These are phyloP conservation scores for Teunomyces stri DNA, from an alignment of 805 yeast genomes.

Conservation along the genomic window DNA sequence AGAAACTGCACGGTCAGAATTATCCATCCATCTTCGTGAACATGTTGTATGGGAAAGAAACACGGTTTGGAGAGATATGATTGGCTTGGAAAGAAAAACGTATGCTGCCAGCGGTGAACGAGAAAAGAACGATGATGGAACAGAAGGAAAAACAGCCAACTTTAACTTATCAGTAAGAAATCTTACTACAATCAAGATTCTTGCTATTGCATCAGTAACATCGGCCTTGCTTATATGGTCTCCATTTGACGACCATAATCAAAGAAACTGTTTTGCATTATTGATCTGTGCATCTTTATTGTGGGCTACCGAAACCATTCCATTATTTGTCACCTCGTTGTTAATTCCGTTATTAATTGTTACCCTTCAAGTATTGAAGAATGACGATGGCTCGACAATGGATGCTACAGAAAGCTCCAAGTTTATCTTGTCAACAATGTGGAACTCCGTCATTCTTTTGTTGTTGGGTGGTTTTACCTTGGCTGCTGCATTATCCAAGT, in stretches of 20 bases:
- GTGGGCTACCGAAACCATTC: constrained; percentile 96
- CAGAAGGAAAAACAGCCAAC: constrained; percentile 3
- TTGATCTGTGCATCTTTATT: constrained; percentile 76
- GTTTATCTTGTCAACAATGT: constrained; percentile 48
- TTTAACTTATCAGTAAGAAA: constrained; percentile 31
- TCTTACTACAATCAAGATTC: constrained; percentile 41
- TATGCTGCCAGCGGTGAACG: constrained; percentile 26
- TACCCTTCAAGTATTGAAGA: constrained; percentile 63
- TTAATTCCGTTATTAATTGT: constrained; percentile 81
- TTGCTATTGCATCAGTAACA: constrained; percentile 49
- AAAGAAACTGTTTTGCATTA: constrained; percentile 64
- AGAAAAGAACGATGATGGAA: constrained; percentile 6
- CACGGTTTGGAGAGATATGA: constrained; percentile 57
- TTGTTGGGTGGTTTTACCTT: constrained; percentile 54
- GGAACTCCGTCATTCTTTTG: constrained; percentile 52
- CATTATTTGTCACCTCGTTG: constrained; percentile 85
- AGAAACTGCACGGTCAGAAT: constrained; percentile 49
- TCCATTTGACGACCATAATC: constrained; percentile 35
- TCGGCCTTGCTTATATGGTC: constrained; percentile 26
- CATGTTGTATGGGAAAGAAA: constrained; percentile 57
- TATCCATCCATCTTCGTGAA: constrained; percentile 55
- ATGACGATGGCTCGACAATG: constrained; percentile 48
- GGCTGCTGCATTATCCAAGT: constrained; percentile 55
- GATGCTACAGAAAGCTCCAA: constrained; percentile 40
- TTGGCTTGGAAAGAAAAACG: constrained; percentile 43